phyloP scores from a whole-genome alignment of 2,329 filamentous ascomycete species.

The Phialophora expanda region DNA sequence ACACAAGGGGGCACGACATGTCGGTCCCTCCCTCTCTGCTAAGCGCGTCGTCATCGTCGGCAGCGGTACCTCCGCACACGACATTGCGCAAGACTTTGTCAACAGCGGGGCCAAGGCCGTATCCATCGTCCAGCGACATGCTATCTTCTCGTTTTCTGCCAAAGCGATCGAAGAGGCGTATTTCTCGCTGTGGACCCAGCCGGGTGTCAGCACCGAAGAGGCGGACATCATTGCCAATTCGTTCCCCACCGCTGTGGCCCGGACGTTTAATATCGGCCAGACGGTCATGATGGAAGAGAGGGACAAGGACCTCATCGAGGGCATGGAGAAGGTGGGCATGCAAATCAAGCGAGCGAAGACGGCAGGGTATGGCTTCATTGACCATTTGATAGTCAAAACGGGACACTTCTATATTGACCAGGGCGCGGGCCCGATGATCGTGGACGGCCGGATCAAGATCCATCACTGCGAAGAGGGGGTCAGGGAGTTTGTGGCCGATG shows the following conservation, averaged over 20 bases:
- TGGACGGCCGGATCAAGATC: conserved; percentile 65
- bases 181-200: conserved; percentile 58
- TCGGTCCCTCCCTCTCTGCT: conserved; percentile 41
- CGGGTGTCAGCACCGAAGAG: conserved; percentile 53
- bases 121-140: conserved; percentile 57
- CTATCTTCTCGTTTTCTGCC: conserved; percentile 18
- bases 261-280: conserved; percentile 51
- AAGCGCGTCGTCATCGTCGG: conserved; percentile 55
- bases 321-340: conserved; percentile 56
- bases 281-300: conserved; percentile 48
- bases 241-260: conserved; percentile 55
- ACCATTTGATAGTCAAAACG: conserved; percentile 54
- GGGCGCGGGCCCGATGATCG: conserved; percentile 57
- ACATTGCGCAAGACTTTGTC: conserved; percentile 51
- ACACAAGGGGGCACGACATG: conserved; percentile 52
- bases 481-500: conserved; percentile 46
- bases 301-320: conserved; percentile 53
- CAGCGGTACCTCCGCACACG: conserved; percentile 56
- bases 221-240: conserved; percentile 56
- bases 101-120: conserved; percentile 55
- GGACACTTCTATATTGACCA: conserved; percentile 64
- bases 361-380: conserved; percentile 48
- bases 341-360: conserved; percentile 49
- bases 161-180: conserved; percentile 49
- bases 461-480: conserved; percentile 56